A percentile compares a stretch with the other conserved stretches of the same genome.
Evolutionary conservation across 768 basidiomycete species (phyloP).

Genomic region (Termitomyces sp.): DNA sequence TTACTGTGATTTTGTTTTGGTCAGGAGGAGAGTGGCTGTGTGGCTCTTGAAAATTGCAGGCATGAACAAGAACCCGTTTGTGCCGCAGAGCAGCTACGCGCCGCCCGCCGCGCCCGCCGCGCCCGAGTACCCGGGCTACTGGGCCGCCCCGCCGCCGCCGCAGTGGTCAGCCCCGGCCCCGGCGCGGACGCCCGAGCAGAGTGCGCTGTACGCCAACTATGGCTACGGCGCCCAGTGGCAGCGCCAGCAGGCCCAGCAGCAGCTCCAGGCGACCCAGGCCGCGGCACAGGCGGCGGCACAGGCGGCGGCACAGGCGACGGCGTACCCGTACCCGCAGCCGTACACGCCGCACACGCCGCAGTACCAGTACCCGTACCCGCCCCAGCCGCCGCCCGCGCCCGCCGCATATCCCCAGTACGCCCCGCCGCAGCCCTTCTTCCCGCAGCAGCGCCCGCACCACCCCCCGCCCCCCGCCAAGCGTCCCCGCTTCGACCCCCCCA

Average conservation of each 20-base stretch:
- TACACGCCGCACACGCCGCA: constrained; percentile 67
- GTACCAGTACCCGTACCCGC: constrained; percentile 35
- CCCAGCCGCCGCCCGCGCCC: constrained; percentile 29
- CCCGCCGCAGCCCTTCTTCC: constrained; percentile 33
- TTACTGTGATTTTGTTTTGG: constrained; percentile 37
- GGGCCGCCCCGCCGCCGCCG: constrained; percentile 60
- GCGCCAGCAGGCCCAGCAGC: constrained; percentile 55
- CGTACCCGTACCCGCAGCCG: too few relatives aligned
- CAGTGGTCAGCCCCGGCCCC: too few relatives aligned
- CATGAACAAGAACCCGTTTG: constrained; percentile 87
- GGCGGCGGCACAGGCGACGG: too few relatives aligned
- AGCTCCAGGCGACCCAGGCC: constrained; percentile 56
- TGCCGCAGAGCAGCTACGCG: constrained; percentile 61
- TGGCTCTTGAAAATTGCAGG: background rate
- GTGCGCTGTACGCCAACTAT: constrained; percentile 85
- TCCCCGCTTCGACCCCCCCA: constrained; percentile 79
- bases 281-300: too few relatives aligned
- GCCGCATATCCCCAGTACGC: constrained; percentile 35
- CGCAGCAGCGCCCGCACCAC: constrained; percentile 40
- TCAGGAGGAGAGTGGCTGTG: too few relatives aligned
- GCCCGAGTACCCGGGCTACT: background rate
- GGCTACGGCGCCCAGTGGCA: constrained; percentile 83
- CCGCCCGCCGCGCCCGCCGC: constrained; percentile 52
- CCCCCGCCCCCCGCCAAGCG: constrained; percentile 84
- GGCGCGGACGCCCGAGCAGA: constrained; percentile 73